phyloP scores from a whole-genome alignment of 306 rosid genomes.

The Quillaja saponaria region DNA sequence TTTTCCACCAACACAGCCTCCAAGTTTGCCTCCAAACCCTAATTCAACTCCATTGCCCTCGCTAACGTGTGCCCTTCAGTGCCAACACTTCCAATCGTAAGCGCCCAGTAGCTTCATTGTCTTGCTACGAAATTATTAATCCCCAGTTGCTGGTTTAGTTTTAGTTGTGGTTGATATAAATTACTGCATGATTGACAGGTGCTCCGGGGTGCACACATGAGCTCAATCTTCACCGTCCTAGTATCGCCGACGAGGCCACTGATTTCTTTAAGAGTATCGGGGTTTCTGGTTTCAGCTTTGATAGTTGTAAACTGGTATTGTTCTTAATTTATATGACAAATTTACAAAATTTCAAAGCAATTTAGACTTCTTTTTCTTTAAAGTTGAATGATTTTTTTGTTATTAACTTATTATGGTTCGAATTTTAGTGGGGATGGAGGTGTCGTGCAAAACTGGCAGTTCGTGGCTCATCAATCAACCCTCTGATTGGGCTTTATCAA shows the following conservation, averaged over 20 bases:
- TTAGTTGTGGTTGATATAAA: too few species aligned
- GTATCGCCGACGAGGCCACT: slow-evolving; percentile 67
- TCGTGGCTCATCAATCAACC: too few species aligned
- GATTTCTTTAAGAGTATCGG: slow-evolving; percentile 68
- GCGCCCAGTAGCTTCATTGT: slow-evolving; percentile 14
- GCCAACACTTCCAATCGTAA: slow-evolving; percentile 85
- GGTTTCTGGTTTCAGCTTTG: slow-evolving; percentile 73
- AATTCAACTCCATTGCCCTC: slow-evolving; percentile 42
- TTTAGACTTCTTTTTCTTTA: neutral
- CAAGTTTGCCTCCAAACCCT: slow-evolving; percentile 34
- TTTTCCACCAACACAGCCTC: slow-evolving; percentile 32
- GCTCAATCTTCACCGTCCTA: slow-evolving; percentile 82
- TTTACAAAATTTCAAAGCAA: slow-evolving; percentile 3
- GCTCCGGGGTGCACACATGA: slow-evolving; percentile 93
- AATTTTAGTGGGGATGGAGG: too few species aligned
- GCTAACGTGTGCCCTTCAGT: slow-evolving; percentile 72
- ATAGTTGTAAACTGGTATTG: slow-evolving; percentile 68
- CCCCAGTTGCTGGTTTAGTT: too few species aligned
- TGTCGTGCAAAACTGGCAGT: too few species aligned
- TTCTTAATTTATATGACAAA: neutral
- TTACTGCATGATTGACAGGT: slow-evolving; percentile 59
- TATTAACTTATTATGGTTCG: too few species aligned
- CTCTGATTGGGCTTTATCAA: too few species aligned
- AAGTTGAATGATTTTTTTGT: too few species aligned
- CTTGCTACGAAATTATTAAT: too few species aligned